Evolutionary conservation across 805 yeast species (phyloP).

Genomic region (Metschnikowia santaceciliae): DNA sequence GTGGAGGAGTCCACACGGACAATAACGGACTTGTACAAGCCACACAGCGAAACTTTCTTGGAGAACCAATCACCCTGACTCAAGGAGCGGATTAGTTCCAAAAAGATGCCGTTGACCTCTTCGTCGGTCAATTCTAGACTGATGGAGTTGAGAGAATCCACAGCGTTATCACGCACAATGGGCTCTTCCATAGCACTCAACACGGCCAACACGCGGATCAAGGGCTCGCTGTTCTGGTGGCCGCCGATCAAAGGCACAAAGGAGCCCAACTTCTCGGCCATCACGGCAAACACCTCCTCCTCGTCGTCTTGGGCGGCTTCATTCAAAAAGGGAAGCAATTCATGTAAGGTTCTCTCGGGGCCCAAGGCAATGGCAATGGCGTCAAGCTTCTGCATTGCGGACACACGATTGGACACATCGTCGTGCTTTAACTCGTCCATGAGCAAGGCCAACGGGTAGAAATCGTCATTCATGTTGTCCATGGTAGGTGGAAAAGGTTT

Average conservation of each 20-base stretch:
- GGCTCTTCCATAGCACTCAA: constrained; percentile 95
- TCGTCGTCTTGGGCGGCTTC: constrained; percentile 95
- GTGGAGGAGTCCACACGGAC: constrained; percentile 51
- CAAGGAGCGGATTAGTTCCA: constrained; percentile 73
- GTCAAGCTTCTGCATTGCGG: constrained; percentile 90
- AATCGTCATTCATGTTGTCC: constrained; percentile 46
- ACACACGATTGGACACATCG: constrained; percentile 88
- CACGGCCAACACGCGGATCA: constrained; percentile 65
- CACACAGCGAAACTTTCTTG: constrained; percentile 85
- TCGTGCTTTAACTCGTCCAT: constrained; percentile 98
- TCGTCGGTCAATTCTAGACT: constrained; percentile 57
- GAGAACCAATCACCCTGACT: constrained; percentile 94
- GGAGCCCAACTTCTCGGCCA: constrained; percentile 85
- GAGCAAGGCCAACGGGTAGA: constrained; percentile 90
- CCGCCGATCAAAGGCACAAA: constrained; percentile 93
- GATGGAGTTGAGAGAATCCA: constrained; percentile 73
- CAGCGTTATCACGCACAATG: constrained; percentile 90
- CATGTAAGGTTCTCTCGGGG: constrained; percentile 85
- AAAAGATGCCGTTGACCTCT: constrained; percentile 62
- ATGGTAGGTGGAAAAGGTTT: not conserved
- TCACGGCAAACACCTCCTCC: constrained; percentile 92
- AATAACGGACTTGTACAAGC: constrained; percentile 71
- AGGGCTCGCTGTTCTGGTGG: constrained; percentile 45
- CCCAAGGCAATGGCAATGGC: constrained; percentile 95
- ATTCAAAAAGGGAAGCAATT: constrained; percentile 83